Evolutionary conservation across 2,329 filamentous ascomycete genomes (phyloP).

Genomic region (Beauveria rudraprayagi): DNA sequence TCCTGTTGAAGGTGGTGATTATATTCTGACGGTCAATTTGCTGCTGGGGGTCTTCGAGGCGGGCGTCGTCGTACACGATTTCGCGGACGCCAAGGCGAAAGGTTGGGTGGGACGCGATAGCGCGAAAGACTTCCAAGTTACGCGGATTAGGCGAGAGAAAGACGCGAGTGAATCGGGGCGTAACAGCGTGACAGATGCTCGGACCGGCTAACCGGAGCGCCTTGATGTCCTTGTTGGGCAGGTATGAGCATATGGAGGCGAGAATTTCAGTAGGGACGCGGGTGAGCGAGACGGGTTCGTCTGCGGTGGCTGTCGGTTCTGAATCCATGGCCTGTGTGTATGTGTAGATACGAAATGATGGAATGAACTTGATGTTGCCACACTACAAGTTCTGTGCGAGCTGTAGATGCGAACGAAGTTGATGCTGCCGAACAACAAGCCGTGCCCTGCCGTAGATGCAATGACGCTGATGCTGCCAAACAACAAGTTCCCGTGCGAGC

Average conservation of each 20-base stretch:
- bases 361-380: background rate
- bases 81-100: conserved; percentile 26
- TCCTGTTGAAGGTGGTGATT: background rate
- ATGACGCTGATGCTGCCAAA: too few species aligned
- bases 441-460: too few species aligned
- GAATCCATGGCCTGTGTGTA: background rate
- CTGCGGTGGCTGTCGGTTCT: background rate
- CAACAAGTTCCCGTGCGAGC: too few species aligned
- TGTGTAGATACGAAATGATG: background rate
- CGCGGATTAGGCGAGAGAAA: conserved; percentile 32
- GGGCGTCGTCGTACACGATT: conserved; percentile 31
- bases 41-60: background rate
- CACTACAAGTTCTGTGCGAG: too few species aligned
- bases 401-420: background rate
- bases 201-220: background rate
- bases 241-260: background rate
- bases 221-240: conserved; percentile 2
- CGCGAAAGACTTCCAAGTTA: conserved; percentile 28
- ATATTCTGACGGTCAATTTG: background rate
- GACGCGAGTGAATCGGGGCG: conserved; percentile 18
- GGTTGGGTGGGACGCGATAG: conserved; percentile 27
- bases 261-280: background rate
- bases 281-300: background rate
- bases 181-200: background rate
- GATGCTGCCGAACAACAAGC: too few species aligned